phyloP scores from a whole-genome alignment of 352 stramenopile genomes.

The Phytophthora chlamydospora region DNA sequence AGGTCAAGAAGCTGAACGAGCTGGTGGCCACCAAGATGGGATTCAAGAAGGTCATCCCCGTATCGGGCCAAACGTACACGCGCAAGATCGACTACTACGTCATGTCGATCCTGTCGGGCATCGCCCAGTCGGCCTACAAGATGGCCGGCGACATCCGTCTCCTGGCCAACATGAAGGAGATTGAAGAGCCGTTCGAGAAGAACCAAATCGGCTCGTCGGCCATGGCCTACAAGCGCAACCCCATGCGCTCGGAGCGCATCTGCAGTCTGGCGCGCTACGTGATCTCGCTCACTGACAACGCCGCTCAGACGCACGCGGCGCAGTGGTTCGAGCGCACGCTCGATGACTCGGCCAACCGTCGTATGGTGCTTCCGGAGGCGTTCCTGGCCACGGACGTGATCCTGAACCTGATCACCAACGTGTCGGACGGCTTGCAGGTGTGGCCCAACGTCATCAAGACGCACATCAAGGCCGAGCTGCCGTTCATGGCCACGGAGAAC shows the following conservation, averaged over 20 bases:
- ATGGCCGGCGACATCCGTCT: constrained; percentile 99
- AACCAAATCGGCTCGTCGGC: constrained; percentile 97
- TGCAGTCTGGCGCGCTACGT: constrained; percentile 98
- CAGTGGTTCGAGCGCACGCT: constrained; percentile 99
- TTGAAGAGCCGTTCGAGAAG: constrained; percentile 95
- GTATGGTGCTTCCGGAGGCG: constrained; percentile 97
- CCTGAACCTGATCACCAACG: constrained; percentile 97
- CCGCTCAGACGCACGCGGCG: constrained; percentile 95
- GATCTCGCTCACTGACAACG: constrained; percentile 97
- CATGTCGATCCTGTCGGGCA: constrained; percentile 94
- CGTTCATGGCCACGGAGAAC: constrained; percentile 99
- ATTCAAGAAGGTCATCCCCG: constrained; percentile 96
- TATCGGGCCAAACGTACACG: constrained; percentile 99
- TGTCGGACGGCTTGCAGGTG: constrained; percentile 96
- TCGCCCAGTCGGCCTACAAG: constrained; percentile 98
- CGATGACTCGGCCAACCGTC: constrained; percentile 97
- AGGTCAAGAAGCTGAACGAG: constrained; percentile 97
- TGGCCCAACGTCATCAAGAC: constrained; percentile 95
- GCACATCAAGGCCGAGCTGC: constrained; percentile 98
- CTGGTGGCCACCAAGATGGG: constrained; percentile 97
- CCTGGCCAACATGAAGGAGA: constrained; percentile 99
- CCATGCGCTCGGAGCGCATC: constrained; percentile 98
- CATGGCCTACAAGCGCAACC: constrained; percentile 99
- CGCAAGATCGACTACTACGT: constrained; percentile 99
- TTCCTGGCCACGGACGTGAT: constrained; percentile 99